Percentiles rank a stretch among this genome's conserved stretches.
phyloP scores from a whole-genome alignment of 176 grass and related monocot genomes.

The Avena sativa region DNA sequence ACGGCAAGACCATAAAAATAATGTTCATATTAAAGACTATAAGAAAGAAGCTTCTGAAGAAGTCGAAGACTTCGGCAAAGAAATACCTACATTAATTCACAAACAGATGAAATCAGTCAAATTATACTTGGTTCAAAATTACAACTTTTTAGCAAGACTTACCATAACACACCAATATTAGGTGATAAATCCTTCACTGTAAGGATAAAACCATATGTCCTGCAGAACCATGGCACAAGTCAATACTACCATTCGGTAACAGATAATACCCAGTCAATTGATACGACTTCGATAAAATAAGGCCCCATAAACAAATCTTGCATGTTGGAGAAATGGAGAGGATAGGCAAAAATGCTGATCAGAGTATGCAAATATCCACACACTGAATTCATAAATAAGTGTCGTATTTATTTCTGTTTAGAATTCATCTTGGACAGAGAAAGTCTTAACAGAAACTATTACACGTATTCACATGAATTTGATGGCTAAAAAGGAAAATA shows the following conservation, averaged over 20 bases:
- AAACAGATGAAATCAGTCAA: constrained; percentile 41
- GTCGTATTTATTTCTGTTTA: background rate
- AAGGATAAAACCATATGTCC: constrained; percentile 36
- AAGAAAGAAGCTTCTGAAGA: constrained; percentile 95
- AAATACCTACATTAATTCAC: constrained; percentile 85
- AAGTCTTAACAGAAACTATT: constrained; percentile 26
- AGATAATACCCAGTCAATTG: background rate
- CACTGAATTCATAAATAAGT: constrained; percentile 15
- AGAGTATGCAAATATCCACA: constrained; percentile 11
- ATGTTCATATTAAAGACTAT: constrained; percentile 98
- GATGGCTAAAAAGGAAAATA: constrained; percentile 1
- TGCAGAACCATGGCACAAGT: background rate
- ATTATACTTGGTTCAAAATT: constrained; percentile 7
- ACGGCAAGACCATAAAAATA: constrained; percentile 87
- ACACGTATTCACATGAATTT: background rate
- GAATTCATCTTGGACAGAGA: background rate
- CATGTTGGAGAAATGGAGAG: background rate
- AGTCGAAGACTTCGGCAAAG: constrained; percentile 95
- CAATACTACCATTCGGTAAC: background rate
- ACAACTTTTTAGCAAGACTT: background rate
- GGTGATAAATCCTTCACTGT: constrained; percentile 34
- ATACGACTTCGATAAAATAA: background rate
- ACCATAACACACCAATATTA: constrained; percentile 39
- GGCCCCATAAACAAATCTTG: background rate
- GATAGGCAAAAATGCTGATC: background rate